Base-by-base conservation (phyloP, 208 protist species). In the Trypanosoma platydactyli region DNA sequence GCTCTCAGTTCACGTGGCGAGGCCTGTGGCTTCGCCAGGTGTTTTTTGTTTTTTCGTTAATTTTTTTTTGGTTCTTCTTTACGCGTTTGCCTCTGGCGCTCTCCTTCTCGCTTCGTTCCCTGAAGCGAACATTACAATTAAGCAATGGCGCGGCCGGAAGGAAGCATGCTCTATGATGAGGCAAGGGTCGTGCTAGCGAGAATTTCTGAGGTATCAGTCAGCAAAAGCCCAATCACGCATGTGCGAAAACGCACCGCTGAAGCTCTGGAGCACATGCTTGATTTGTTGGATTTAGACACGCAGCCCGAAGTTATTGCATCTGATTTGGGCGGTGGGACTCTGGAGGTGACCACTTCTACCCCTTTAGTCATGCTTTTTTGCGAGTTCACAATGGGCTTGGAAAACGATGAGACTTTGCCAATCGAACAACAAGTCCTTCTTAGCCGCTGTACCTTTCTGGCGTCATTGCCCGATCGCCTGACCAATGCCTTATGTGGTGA, bases 381-480 rank as follows among this genome's bases (percentile, higher is more conserved):
- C 13, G 57, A 72, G 64, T 52, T 72, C 25, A 25, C 67, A n/a
- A 45, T 22, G 27, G 11, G 5, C 44, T 56, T 57, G 1, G 25
- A 22, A 5, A 41, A 66, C 6, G 51, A 59, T 30, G 67, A 65
- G 50, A 12, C n/a, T 33, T 64, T 49, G 30, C 58, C 57, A 46
- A 55, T 72, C 2, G 50, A 65, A 50, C 5, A 25, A 11, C 33
- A 72, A 38, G 33, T 72, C 44, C 51, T 72, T 46, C n/a, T 20
- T 7, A 49, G 25, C 29, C 45, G 58, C 5, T 72, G 58, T 42
- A 72, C 58, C 5, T 65, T 72, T 65, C 25, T 72, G 25, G 44
- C 51, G 9, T 72, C 67, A 52, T 42, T 72, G 15, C 67, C 67
- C 25, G 67, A 72, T 45, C 67, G 67, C 7, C 18, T 72, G 22